These are phyloP conservation scores for Lentinula aciculospora DNA, from an alignment of 768 basidiomycete species.

Conservation along the genomic window DNA sequence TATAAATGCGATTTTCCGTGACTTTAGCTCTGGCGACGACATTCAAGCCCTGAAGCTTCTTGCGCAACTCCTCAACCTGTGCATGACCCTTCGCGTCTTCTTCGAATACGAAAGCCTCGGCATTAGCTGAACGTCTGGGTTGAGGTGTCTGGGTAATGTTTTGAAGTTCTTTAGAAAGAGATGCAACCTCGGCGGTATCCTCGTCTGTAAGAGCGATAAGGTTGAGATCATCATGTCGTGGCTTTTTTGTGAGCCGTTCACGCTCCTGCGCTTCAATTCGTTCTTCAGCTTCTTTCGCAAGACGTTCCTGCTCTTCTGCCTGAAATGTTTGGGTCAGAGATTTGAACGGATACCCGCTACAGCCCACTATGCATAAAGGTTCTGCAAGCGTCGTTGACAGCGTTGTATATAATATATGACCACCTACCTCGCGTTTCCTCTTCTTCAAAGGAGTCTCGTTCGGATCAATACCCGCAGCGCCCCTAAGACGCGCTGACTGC, in stretches of 20 bases:
- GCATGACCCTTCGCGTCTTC: conserved; percentile 38
- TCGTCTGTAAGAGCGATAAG: conserved; percentile 50
- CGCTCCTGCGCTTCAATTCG: conserved; percentile 57
- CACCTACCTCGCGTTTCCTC: conserved; percentile 58
- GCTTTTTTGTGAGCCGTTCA: conserved; percentile 56
- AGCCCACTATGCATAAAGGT: too few species aligned
- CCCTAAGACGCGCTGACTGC: conserved; percentile 59
- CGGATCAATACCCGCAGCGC: conserved; percentile 34
- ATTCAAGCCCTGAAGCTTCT: conserved; percentile 49
- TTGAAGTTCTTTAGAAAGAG: conserved; percentile 41
- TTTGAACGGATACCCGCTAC: neutral
- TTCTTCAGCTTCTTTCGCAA: conserved; percentile 56
- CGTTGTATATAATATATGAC: neutral
- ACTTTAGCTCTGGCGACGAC: conserved; percentile 80
- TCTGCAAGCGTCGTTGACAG: neutral
- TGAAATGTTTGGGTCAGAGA: conserved; percentile 15
- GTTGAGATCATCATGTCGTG: conserved; percentile 63
- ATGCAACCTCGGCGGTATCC: conserved; percentile 39
- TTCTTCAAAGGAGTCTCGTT: conserved; percentile 63
- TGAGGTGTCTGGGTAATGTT: conserved; percentile 27
- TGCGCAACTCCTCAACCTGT: conserved; percentile 48
- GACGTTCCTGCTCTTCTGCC: conserved; percentile 45
- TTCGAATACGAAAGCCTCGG: conserved; percentile 49
- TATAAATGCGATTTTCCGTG: conserved; percentile 68
- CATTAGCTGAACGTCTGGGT: conserved; percentile 33